Conservation (phyloP, 2,329 filamentous ascomycete genomes). For the Graphiopsis chlorocephala region DNA sequence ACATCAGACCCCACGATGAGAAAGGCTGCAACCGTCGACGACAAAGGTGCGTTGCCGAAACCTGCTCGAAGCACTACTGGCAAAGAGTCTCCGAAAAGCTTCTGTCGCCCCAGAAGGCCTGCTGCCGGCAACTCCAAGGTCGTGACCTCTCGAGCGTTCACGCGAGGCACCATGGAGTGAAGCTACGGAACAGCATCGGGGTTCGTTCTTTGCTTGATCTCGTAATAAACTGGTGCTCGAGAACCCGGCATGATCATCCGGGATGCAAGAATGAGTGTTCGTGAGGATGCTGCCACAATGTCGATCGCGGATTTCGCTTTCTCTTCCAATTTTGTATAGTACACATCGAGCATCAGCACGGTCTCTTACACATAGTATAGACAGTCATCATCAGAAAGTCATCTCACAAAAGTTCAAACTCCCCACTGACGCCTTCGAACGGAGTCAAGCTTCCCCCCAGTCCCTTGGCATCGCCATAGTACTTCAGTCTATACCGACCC, state of each 20-base stretch:
- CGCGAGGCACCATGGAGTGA: not conserved
- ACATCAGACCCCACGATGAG: not conserved
- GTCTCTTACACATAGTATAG: not conserved
- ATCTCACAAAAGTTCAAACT: slow-evolving; percentile 43
- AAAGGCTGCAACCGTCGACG: not conserved
- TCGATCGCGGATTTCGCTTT: too few relatives aligned
- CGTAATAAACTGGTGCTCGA: too few relatives aligned
- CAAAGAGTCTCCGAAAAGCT: not conserved
- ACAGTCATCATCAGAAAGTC: not conserved
- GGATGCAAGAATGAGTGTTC: not conserved
- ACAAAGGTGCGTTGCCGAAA: not conserved
- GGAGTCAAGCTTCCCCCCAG: slow-evolving; percentile 59
- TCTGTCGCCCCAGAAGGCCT: not conserved
- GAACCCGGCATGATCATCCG: too few relatives aligned
- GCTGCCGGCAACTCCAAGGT: not conserved
- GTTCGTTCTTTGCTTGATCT: not conserved
- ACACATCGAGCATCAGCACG: not conserved
- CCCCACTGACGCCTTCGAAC: slow-evolving; percentile 67
- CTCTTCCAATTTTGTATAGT: not conserved
- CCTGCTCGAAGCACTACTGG: not conserved
- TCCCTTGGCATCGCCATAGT: slow-evolving; percentile 79
- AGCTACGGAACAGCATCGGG: not conserved
- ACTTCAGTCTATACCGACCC: slow-evolving; percentile 75
- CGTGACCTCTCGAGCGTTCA: not conserved
- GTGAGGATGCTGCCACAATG: not conserved